Evolutionary conservation across 306 rosid genomes (phyloP).

Genomic region (Echinosophora koreensis): DNA sequence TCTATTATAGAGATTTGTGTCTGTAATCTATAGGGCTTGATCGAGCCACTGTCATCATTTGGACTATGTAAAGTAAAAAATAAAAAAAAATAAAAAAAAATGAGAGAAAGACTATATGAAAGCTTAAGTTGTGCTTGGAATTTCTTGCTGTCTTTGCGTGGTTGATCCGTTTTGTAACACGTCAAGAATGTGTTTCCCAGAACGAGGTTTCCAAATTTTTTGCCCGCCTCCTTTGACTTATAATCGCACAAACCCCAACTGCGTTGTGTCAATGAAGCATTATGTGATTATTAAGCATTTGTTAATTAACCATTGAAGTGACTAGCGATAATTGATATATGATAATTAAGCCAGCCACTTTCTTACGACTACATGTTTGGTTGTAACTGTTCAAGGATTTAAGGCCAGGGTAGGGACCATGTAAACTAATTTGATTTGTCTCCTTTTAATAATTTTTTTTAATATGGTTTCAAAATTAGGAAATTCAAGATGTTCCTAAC

Average conservation of each 20-base stretch:
- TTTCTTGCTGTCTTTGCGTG: constrained; percentile 42
- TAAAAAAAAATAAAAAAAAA: neutral
- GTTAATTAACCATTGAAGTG: constrained; percentile 19
- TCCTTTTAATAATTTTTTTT: neutral
- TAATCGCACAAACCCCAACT: constrained; percentile 31
- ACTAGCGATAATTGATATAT: constrained; percentile 35
- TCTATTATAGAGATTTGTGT: constrained; percentile 34
- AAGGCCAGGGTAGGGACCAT: constrained; percentile 53
- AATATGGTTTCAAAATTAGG: constrained; percentile 1
- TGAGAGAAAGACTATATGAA: neutral
- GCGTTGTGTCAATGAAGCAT: constrained; percentile 47
- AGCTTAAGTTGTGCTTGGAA: constrained; percentile 35
- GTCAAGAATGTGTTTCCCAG: constrained; percentile 34
- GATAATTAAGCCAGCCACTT: constrained; percentile 46
- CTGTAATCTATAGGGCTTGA: neutral
- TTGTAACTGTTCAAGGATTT: constrained; percentile 41
- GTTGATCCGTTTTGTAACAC: constrained; percentile 42
- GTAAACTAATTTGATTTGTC: constrained; percentile 43
- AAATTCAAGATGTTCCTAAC: no score
- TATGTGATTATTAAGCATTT: constrained; percentile 42
- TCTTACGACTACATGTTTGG: constrained; percentile 42
- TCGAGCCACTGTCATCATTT: constrained; percentile 14
- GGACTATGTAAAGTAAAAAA: neutral
- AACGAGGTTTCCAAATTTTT: constrained; percentile 6
- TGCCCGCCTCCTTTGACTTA: constrained; percentile 49